Conservation (phyloP, 225 moss, liverwort and hornwort genomes). For the Polytrichum formosum region DNA sequence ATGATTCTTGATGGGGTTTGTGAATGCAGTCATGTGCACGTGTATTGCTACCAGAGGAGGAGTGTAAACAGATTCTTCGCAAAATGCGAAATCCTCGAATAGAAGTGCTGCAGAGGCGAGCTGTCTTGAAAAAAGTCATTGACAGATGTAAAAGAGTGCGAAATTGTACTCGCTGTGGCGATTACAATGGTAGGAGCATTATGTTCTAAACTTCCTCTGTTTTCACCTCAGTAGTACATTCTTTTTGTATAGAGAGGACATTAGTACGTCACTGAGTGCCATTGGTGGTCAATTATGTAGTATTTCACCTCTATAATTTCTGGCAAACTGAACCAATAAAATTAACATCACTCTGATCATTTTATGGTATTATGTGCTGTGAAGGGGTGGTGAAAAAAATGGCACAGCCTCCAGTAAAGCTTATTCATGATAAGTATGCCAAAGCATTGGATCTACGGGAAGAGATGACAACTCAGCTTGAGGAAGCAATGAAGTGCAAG, state of each 20-base stretch:
- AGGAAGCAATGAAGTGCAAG: conserved; percentile 87
- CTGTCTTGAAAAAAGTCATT: conserved; percentile 84
- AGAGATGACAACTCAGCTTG: conserved; percentile 68
- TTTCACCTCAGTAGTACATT: no score
- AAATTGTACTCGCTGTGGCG: conserved; percentile 90
- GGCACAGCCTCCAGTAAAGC: conserved; percentile 86
- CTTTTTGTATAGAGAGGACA: no score
- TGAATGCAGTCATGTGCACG: conserved; percentile 80
- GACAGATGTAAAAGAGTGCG: conserved; percentile 89
- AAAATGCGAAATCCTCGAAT: conserved; percentile 89
- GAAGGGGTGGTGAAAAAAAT: conserved; percentile 90
- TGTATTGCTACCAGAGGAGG: conserved; percentile 90
- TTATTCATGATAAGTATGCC: conserved; percentile 87
- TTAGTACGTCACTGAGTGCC: no score
- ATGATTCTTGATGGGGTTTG: neutral
- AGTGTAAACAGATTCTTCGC: conserved; percentile 72
- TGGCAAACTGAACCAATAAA: no score
- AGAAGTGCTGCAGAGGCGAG: conserved; percentile 92
- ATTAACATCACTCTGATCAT: no score
- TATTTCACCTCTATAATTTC: no score
- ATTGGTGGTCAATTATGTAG: no score
- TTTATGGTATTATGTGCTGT: neutral
- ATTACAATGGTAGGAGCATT: conserved; percentile 67
- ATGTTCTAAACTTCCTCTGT: no score
- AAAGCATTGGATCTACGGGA: conserved; percentile 82